Evolutionary conservation across 805 yeast species (phyloP).

Genomic region (Candida anglica): DNA sequence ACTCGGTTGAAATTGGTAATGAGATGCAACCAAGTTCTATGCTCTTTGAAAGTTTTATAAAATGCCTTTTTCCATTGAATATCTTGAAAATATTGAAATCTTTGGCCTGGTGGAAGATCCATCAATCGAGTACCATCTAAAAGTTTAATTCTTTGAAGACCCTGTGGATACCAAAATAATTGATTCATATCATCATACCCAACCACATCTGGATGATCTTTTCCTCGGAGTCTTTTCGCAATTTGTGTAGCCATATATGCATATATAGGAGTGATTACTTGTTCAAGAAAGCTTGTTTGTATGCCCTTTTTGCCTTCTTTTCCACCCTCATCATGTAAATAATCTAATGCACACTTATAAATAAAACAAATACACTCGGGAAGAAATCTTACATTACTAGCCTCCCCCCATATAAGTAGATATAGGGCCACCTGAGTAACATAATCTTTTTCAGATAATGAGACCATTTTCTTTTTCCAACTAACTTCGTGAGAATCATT

Average conservation of each 20-base stretch:
- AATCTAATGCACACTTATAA: conserved; percentile 23
- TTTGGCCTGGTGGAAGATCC: conserved; percentile 20
- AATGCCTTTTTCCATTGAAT: conserved; percentile 41
- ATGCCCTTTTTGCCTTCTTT: conserved; percentile 23
- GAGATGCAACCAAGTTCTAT: conserved; percentile 47
- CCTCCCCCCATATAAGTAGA: conserved; percentile 72
- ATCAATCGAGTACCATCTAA: conserved; percentile 27
- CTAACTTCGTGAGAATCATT: conserved; percentile 23
- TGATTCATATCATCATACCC: conserved; percentile 57
- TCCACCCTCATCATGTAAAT: conserved; percentile 4
- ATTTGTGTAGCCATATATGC: conserved; percentile 60
- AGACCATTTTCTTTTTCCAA: conserved; percentile 68
- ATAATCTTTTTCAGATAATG: conserved; percentile 51
- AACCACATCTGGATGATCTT: conserved; percentile 61
- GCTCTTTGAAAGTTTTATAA: conserved; percentile 45
- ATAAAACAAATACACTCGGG: conserved; percentile 40
- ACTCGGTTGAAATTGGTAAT: conserved; percentile 48
- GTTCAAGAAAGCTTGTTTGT: conserved; percentile 35
- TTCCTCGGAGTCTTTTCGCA: conserved; percentile 52
- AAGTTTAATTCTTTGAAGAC: conserved; percentile 28
- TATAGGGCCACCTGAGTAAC: conserved; percentile 62
- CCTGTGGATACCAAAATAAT: conserved; percentile 44
- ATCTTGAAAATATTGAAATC: conserved; percentile 26
- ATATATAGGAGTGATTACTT: conserved; percentile 48
- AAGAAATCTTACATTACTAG: conserved; percentile 56